A percentile compares a stretch with the other conserved stretches of the same genome.
These are phyloP conservation scores for Aureobasidium uvarum DNA, from an alignment of 2,329 filamentous ascomycete genomes.

Conservation along the genomic window DNA sequence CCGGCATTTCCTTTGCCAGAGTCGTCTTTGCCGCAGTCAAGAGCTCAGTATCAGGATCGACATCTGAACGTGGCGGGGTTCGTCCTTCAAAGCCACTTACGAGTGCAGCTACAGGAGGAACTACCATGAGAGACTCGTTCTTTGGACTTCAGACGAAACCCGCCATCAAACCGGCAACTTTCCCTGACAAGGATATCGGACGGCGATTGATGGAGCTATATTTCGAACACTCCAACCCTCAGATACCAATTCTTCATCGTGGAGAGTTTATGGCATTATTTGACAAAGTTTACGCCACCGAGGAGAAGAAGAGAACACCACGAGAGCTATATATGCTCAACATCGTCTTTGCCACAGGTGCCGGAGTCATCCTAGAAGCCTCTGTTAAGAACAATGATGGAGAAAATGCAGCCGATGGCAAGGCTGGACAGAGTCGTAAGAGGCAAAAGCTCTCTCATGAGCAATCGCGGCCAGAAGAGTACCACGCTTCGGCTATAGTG, in stretches of 20 bases:
- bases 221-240: conserved; percentile 94
- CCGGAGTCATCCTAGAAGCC: conserved; percentile 77
- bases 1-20: conserved; percentile 88
- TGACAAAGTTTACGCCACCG: conserved; percentile 71
- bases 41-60: conserved; percentile 59
- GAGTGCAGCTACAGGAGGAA: conserved; percentile 57
- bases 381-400: conserved; percentile 34
- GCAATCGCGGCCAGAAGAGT: conserved; percentile 78
- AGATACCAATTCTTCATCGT: conserved; percentile 88
- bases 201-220: conserved; percentile 74
- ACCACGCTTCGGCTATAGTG: conserved; percentile 90
- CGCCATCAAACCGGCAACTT: conserved; percentile 78
- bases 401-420: conserved; percentile 38
- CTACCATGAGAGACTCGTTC: conserved; percentile 91
- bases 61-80: conserved; percentile 63
- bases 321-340: conserved; percentile 91
- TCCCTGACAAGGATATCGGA: conserved; percentile 75
- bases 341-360: conserved; percentile 95
- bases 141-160: conserved; percentile 94
- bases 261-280: conserved; percentile 88
- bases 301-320: conserved; percentile 65
- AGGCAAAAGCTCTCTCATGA: conserved; percentile 56
- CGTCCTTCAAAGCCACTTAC: conserved; percentile 57
- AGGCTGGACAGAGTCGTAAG: conserved; percentile 38
- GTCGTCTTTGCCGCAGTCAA: conserved; percentile 95